These are phyloP conservation scores for Penicillium oxalicum DNA, from an alignment of 2,329 filamentous ascomycete genomes.

Conservation along the genomic window DNA sequence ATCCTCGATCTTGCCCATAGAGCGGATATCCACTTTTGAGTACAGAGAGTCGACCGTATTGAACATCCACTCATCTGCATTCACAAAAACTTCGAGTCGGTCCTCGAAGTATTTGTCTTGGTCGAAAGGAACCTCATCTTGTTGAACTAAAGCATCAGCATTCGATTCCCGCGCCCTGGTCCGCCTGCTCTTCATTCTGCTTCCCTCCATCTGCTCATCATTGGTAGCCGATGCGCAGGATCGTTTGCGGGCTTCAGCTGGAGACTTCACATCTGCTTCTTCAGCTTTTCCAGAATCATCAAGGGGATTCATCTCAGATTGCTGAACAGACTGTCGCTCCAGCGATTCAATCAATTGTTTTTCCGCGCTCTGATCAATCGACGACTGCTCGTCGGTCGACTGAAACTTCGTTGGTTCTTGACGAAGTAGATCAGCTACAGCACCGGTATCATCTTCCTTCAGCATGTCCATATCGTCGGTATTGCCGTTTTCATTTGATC, in stretches of 20 bases:
- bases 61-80: slow-evolving; percentile 55
- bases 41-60: slow-evolving; percentile 49
- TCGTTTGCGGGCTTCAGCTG: slow-evolving; percentile 49
- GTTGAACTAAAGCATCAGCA: slow-evolving; percentile 41
- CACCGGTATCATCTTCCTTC: slow-evolving; percentile 11
- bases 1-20: slow-evolving; percentile 39
- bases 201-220: slow-evolving; percentile 52
- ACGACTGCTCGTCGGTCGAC: slow-evolving; percentile 28
- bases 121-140: slow-evolving; percentile 47
- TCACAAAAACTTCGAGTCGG: slow-evolving; percentile 47
- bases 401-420: slow-evolving; percentile 14
- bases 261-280: slow-evolving; percentile 28
- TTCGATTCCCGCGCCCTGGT: slow-evolving; percentile 55
- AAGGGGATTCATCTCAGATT: slow-evolving; percentile 15
- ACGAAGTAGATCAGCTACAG: slow-evolving; percentile 6
- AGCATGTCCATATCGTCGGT: slow-evolving; percentile 15
- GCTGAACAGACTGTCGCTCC: slow-evolving; percentile 26
- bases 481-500: slow-evolving; percentile 4
- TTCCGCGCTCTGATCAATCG: slow-evolving; percentile 32
- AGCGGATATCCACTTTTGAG: slow-evolving; percentile 46
- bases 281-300: slow-evolving; percentile 23
- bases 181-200: slow-evolving; percentile 55
- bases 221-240: slow-evolving; percentile 56
- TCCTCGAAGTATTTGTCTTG: slow-evolving; percentile 50
- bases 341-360: slow-evolving; percentile 34